phyloP scores from a whole-genome alignment of 768 basidiomycete species.

The Harrya chromipes region DNA sequence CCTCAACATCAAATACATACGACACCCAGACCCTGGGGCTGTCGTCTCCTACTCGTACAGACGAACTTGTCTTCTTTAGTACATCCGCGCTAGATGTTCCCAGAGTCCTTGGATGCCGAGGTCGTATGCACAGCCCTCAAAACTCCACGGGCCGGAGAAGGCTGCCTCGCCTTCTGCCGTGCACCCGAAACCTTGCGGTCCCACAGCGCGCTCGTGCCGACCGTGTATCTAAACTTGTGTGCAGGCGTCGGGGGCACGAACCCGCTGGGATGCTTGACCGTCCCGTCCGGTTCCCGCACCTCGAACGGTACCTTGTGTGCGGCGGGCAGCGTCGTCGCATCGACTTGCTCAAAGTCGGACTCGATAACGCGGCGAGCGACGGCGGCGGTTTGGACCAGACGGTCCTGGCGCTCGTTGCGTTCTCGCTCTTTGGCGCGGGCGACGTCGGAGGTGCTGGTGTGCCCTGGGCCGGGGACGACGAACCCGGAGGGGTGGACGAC shows the following conservation, averaged over 20 bases:
- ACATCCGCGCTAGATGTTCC: slow-evolving; percentile 14
- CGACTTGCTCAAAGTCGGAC: slow-evolving; percentile 25
- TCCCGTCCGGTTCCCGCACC: slow-evolving; percentile 36
- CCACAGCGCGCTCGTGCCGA: slow-evolving; percentile 7
- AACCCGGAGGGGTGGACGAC: slow-evolving; percentile 28
- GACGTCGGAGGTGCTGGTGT: slow-evolving; percentile 22
- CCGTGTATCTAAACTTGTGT: slow-evolving; percentile 32
- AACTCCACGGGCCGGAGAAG: slow-evolving; percentile 12
- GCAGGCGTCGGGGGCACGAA: slow-evolving; percentile 43
- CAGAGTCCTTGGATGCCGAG: slow-evolving; percentile 1
- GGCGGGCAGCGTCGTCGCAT: slow-evolving; percentile 23
- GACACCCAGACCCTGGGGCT: background rate
- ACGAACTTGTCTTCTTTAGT: slow-evolving; percentile 5
- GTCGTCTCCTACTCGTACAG: slow-evolving; percentile 20
- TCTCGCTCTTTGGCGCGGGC: slow-evolving; percentile 25
- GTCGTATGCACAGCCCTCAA: slow-evolving; percentile 24
- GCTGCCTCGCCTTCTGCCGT: slow-evolving; percentile 9
- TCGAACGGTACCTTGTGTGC: slow-evolving; percentile 43
- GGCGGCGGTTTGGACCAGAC: slow-evolving; percentile 27
- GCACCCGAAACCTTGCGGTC: slow-evolving; percentile 17
- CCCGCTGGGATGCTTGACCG: slow-evolving; percentile 39
- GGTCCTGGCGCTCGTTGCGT: slow-evolving; percentile 22
- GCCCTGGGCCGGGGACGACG: slow-evolving; percentile 29
- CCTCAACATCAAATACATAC: background rate
- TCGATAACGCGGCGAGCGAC: slow-evolving; percentile 32